Percentiles rank a stretch among this genome's conserved stretches.
These are phyloP conservation scores for Thraustochytrium sp. DNA, from an alignment of 352 stramenopile species.

Conservation along the genomic window DNA sequence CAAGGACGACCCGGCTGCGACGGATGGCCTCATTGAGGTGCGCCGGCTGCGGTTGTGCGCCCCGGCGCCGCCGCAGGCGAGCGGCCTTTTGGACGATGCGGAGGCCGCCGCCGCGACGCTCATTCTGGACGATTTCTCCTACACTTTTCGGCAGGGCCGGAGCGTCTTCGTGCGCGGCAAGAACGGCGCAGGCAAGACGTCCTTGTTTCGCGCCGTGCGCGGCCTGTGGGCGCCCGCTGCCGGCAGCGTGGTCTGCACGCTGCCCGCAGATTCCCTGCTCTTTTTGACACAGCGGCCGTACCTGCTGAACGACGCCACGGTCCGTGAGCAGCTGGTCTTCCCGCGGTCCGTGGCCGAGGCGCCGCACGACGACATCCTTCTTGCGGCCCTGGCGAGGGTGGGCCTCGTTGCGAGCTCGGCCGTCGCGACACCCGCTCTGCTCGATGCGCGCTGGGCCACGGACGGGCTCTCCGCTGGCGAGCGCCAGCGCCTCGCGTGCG, in stretches of 20 bases:
- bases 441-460: neutral
- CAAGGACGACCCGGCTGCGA: too few species aligned
- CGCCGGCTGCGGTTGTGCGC: too few species aligned
- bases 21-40: too few species aligned
- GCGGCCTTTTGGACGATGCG: too few species aligned
- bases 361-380: neutral
- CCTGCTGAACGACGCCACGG: neutral
- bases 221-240: neutral
- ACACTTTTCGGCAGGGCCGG: neutral
- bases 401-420: neutral
- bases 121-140: neutral
- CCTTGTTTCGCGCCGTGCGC: neutral
- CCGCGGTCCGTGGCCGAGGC: neutral
- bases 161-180: neutral
- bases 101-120: neutral
- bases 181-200: slow-evolving; percentile 25
- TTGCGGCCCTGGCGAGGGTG: neutral
- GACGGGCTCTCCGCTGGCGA: neutral
- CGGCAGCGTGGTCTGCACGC: neutral
- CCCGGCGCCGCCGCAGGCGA: too few species aligned
- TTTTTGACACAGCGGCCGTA: slow-evolving; percentile 34
- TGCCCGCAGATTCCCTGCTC: neutral
- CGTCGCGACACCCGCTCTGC: neutral
- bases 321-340: slow-evolving; percentile 29
- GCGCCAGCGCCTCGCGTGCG: slow-evolving; percentile 21